phyloP scores from a whole-genome alignment of 2,329 filamentous ascomycete species.

The Xylaria multiplex region DNA sequence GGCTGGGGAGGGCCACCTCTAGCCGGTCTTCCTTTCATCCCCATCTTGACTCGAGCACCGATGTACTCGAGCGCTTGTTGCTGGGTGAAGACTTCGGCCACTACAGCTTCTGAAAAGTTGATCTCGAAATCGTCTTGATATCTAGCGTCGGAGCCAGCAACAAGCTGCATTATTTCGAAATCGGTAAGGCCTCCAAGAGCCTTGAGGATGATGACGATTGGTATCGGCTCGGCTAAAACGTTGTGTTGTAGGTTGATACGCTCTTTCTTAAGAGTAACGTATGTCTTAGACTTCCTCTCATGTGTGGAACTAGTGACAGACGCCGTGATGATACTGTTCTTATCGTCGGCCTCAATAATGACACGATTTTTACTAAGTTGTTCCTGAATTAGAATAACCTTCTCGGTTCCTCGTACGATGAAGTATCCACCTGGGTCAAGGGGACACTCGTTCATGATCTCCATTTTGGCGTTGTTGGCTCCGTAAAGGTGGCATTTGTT shows the following conservation, averaged over 20 bases:
- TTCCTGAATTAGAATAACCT: slow-evolving; percentile 98
- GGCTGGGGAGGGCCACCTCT: slow-evolving; percentile 62
- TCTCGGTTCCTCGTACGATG: slow-evolving; percentile 96
- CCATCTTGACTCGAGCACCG: slow-evolving; percentile 87
- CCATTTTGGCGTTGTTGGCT: slow-evolving; percentile 89
- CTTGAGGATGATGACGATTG: slow-evolving; percentile 91
- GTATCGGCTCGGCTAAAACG: slow-evolving; percentile 90
- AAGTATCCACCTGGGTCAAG: slow-evolving; percentile 98
- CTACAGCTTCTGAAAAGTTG: slow-evolving; percentile 93
- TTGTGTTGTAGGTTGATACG: slow-evolving; percentile 91
- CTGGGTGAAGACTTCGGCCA: slow-evolving; percentile 87
- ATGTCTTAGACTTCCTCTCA: slow-evolving; percentile 97
- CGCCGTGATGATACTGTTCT: slow-evolving; percentile 92
- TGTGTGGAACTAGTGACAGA: slow-evolving; percentile 98
- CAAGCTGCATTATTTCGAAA: slow-evolving; percentile 91
- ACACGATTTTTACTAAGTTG: slow-evolving; percentile 99
- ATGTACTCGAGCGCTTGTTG: slow-evolving; percentile 96
- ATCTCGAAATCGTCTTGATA: slow-evolving; percentile 96
- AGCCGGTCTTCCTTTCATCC: slow-evolving; percentile 67
- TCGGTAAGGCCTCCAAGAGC: slow-evolving; percentile 94
- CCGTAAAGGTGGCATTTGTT: slow-evolving; percentile 88
- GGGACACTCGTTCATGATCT: slow-evolving; percentile 91
- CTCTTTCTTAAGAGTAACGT: slow-evolving; percentile 94
- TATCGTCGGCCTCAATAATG: slow-evolving; percentile 91
- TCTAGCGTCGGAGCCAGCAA: slow-evolving; percentile 84